A percentile compares a stretch with the other conserved stretches of the same genome.
Conservation (phyloP, 1,284 basidiomycete species). For the Marasmius sp. region DNA sequence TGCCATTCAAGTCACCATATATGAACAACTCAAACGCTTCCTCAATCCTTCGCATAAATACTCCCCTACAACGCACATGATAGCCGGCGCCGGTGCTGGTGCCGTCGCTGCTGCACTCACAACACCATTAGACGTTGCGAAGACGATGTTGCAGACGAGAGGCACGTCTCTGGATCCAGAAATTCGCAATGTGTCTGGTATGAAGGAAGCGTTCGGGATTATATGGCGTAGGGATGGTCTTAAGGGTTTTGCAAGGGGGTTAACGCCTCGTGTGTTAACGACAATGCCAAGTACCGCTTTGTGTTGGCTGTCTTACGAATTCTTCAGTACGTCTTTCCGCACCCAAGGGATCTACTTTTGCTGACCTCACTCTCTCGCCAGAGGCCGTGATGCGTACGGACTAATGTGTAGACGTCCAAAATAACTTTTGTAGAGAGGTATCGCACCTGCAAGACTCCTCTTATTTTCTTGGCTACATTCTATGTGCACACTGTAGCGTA, state of each 20-base stretch:
- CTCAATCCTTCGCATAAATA: constrained; percentile 88
- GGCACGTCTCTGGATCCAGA: constrained; percentile 81
- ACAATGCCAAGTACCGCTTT: constrained; percentile 98
- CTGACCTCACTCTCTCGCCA: constrained; percentile 30
- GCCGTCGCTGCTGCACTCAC: constrained; percentile 95
- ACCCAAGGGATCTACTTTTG: constrained; percentile 5
- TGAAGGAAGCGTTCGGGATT: constrained; percentile 87
- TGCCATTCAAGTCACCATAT: constrained; percentile 95
- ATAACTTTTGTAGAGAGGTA: neutral
- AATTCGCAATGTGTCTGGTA: constrained; percentile 84
- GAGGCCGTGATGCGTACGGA: constrained; percentile 68
- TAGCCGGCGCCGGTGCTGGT: constrained; percentile 90
- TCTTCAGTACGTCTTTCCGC: constrained; percentile 77
- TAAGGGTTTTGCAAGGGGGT: constrained; percentile 84
- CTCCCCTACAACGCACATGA: constrained; percentile 89
- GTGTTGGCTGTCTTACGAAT: constrained; percentile 96
- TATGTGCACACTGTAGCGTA: constrained; percentile 2
- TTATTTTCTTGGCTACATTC: neutral
- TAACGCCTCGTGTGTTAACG: constrained; percentile 91
- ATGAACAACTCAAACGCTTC: constrained; percentile 89
- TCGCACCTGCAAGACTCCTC: neutral
- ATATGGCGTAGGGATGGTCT: constrained; percentile 87
- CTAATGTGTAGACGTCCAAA: constrained; percentile 1
- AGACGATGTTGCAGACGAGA: constrained; percentile 94
- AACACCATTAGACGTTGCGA: constrained; percentile 98